Evolutionary conservation across 306 rosid genomes (phyloP), one percentile per base, ranked within the genome.

Genomic region (Potentilla sterilis): DNA sequence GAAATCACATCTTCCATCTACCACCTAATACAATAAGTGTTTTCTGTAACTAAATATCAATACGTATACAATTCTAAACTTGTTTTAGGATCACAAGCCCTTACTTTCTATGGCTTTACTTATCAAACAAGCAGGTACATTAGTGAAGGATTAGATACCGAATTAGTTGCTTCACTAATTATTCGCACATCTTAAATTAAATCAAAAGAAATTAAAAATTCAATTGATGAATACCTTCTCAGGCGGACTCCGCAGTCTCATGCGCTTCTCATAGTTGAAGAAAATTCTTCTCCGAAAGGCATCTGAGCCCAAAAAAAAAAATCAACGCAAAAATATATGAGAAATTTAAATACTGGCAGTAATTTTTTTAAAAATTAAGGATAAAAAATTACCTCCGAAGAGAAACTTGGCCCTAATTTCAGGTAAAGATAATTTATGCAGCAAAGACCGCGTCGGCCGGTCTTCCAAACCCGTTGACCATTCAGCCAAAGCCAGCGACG

Each of bases 211-310:
- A 28, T 28, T 28, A 28, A 28, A 28, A 37, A 37, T 37, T 37
- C 7, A 19, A 52, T 19, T 9, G 6, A 54, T 7, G 12, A 62
- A 8, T 79, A 94, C 97, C 97, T 92, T 95, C 79, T 88, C 98
- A 0, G 98, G 98, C 73, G 97, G 84, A 70, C 98, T 95, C 46
- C 81, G 84, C 86, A 92, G 75, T 49, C 98, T 82, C 0, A 95
- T 83, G 40, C 98, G 98, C 83, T 90, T 95, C 87, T 92, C 98
- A 49, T 95, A 92, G 72, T 92, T 95, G 84, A 92, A 95, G 87
- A 95, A 95, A 75, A 95, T 68, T 80, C 83, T 92, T 79, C 96
- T 90, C 84, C 98, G 87, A 52, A 64, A 92, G n/a, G 84, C 89
- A 64, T 95, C 98, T 92, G 89, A 22, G 51, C 4, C 69, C 76